These are phyloP conservation scores for Myxozyma monticola DNA, from an alignment of 805 yeast genomes.

Conservation along the genomic window DNA sequence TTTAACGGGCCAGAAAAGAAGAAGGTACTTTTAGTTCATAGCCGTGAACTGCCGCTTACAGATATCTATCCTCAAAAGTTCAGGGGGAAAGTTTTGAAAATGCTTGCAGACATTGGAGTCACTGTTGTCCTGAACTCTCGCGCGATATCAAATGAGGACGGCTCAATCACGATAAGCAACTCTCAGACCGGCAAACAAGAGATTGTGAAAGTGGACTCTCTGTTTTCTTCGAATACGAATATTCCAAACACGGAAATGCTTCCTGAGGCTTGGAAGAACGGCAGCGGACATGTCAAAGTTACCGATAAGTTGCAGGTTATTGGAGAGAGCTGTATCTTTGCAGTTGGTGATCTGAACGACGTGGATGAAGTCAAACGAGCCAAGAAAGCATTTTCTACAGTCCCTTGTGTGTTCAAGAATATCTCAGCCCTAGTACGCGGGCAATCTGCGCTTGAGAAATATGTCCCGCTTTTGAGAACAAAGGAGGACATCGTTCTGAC, in stretches of 20 bases:
- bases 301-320: constrained; percentile 5
- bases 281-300: constrained; percentile 1
- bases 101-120: constrained; percentile 27
- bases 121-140: constrained; percentile 16
- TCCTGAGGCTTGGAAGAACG: constrained; percentile 3
- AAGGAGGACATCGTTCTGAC: constrained; percentile 2
- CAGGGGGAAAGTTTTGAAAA: constrained; percentile 16
- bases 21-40: constrained; percentile 35
- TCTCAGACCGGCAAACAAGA: neutral
- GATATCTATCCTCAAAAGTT: constrained; percentile 1
- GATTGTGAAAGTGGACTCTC: neutral
- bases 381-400: neutral
- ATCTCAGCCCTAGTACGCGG: neutral
- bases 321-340: constrained; percentile 6
- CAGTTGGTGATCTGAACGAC: constrained; percentile 16
- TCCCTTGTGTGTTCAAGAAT: neutral
- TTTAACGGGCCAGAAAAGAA: constrained; percentile 26
- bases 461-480: too few species aligned
- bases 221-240: neutral
- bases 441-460: too few species aligned
- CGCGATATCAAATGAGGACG: constrained; percentile 1
- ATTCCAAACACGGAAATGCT: constrained; percentile 4
- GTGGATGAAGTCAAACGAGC: constrained; percentile 4
- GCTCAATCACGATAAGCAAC: neutral
- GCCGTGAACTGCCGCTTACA: constrained; percentile 23